Evolutionary conservation across 2,329 filamentous ascomycete species (phyloP), one percentile per base, ranked within the genome.

Genomic region (Teratosphaeria zuluensis): DNA sequence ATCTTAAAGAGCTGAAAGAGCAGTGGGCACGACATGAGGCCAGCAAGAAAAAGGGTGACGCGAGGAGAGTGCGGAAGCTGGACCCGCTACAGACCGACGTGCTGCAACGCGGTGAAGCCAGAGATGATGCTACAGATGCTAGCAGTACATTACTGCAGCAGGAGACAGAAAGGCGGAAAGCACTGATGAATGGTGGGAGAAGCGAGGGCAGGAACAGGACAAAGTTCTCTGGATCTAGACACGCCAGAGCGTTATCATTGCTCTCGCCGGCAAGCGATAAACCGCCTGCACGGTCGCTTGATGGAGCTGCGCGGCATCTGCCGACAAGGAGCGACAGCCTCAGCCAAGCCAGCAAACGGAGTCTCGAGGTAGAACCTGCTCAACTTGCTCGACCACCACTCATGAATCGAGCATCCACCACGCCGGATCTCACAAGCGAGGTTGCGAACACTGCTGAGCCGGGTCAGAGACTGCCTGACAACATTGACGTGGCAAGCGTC

Each of bases 1-100:
- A 95, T 53, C 78, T 99, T 48, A 78, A 79, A 53, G 82, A 78
- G 51, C 78, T 99, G 62, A 97, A 96, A 78, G 87, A 83, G 68
- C 87, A 91, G 73, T 97, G 90, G 87, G 83, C 89, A 1, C 76
- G 79, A 14, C 85, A 91, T 61, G 91, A 96, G 70, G 85, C 84
- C 53, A 82, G 84, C 60, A 90, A 85, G 75, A 92, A 92, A 75
- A 82, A 84, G 59, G 84, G 84, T 3, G 84, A 90, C 61, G 80
- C 83, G 55, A 82, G 79, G 52, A 80, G 80, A 59, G 73, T 77
- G 16, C 86, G 88, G 60, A 82, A 80, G 6, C 54, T 38, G 6
- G 24, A 32, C 24, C 54, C 31, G 28, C 64, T 86, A 57, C 76
- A 77, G 61, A 77, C 73, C 9, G 62, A 66, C 33, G 42, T 48